A percentile compares a stretch with the other conserved stretches of the same genome.
Conservation (phyloP, 2,329 filamentous ascomycete genomes). For the Aspergillus glaucus region DNA sequence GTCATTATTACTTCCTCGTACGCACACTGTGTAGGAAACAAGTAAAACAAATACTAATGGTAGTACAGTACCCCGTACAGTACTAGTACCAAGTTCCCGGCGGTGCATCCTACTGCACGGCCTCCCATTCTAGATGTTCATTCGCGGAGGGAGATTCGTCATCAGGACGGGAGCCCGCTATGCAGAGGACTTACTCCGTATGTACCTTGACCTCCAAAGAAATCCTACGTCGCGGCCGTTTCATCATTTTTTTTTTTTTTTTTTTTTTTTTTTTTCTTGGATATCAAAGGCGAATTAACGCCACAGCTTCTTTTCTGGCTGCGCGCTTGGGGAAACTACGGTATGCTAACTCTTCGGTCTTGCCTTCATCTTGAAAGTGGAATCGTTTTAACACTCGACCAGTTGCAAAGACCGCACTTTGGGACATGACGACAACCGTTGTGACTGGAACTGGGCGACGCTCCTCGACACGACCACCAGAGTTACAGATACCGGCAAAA, state of each 20-base stretch:
- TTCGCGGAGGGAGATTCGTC: conserved; percentile 26
- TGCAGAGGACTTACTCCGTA: not conserved
- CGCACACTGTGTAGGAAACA: too few relatives aligned
- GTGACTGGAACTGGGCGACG: conserved; percentile 35
- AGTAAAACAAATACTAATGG: too few relatives aligned
- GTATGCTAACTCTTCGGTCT: not conserved
- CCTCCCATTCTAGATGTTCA: conserved; percentile 17
- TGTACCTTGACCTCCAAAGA: not conserved
- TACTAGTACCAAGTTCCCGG: not conserved
- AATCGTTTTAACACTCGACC: too few relatives aligned
- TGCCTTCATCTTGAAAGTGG: not conserved
- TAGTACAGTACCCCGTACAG: too few relatives aligned
- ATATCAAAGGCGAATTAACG: not conserved
- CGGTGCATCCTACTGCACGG: conserved; percentile 6
- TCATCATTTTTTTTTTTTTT: not conserved
- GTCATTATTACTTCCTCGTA: too few relatives aligned
- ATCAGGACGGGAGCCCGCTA: conserved; percentile 10
- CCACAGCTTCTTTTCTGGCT: not conserved
- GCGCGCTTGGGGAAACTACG: not conserved
- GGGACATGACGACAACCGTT: conserved; percentile 36
- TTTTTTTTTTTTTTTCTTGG: not conserved
- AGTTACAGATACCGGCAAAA: conserved; percentile 26
- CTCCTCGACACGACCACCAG: conserved; percentile 31
- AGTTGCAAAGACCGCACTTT: not conserved
- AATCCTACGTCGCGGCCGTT: not conserved